phyloP scores from a whole-genome alignment of 2,329 filamentous ascomycete genomes.

The Passalora sequoiae region DNA sequence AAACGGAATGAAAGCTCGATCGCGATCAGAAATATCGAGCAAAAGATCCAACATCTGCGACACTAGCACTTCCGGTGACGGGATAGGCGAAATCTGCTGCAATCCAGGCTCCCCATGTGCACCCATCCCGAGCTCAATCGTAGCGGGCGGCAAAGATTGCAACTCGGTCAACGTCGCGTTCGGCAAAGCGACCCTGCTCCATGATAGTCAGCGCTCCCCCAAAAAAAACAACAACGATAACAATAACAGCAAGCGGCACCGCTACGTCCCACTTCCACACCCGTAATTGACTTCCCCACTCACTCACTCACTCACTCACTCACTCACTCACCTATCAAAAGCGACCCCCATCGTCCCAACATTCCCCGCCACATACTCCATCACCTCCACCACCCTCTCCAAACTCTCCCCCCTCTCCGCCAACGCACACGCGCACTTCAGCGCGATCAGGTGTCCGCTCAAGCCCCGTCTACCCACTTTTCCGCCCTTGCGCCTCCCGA shows the following conservation, averaged over 20 bases:
- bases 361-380: constrained; percentile 36
- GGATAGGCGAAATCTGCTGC: constrained; percentile 49
- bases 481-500: constrained; percentile 51
- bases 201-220: too few relatives aligned
- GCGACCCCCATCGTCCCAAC: constrained; percentile 35
- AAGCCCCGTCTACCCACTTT: constrained; percentile 59
- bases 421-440: constrained; percentile 58
- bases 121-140: constrained; percentile 61
- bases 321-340: constrained; percentile 31
- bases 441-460: constrained; percentile 56
- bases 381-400: constrained; percentile 33
- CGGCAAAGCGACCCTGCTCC: constrained; percentile 35
- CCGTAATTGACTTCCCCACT: too few relatives aligned
- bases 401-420: constrained; percentile 33
- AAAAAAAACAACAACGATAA: too few relatives aligned
- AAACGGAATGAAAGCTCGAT: constrained; percentile 36
- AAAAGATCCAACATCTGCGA: constrained; percentile 35
- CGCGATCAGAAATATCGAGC: constrained; percentile 31
- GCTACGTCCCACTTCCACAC: too few relatives aligned
- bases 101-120: constrained; percentile 63
- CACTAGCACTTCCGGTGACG: constrained; percentile 30
- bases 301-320: too few relatives aligned
- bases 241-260: too few relatives aligned
- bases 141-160: constrained; percentile 48
- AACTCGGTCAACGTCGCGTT: constrained; percentile 56